phyloP scores from a whole-genome alignment of 1,284 basidiomycete species.

The Rhodotorula sp. region DNA sequence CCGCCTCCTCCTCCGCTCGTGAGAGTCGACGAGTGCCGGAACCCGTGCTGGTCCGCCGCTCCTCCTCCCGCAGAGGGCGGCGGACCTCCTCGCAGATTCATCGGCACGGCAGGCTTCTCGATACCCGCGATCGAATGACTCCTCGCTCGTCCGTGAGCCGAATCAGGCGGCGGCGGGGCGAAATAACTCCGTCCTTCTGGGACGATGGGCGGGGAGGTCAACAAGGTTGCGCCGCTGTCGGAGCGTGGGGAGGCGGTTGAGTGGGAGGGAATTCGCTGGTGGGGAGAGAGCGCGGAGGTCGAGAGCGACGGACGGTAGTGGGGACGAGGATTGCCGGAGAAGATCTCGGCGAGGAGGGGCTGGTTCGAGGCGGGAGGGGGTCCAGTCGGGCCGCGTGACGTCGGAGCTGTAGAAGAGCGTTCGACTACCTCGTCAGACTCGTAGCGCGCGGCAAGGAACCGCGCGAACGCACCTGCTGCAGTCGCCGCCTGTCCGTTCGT shows the following conservation, averaged over 20 bases:
- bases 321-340: constrained; percentile 34
- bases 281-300: constrained; percentile 4
- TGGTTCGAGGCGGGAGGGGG: constrained; percentile 20
- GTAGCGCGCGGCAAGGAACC: not conserved
- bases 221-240: not conserved
- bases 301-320: constrained; percentile 30
- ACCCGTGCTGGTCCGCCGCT: constrained; percentile 33
- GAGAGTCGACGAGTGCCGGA: constrained; percentile 18
- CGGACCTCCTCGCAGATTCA: not conserved
- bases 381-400: not conserved
- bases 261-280: constrained; percentile 21
- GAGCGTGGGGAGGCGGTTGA: not conserved
- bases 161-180: constrained; percentile 15
- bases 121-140: constrained; percentile 21
- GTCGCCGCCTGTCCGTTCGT: constrained; percentile 2
- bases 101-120: constrained; percentile 2
- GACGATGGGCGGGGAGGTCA: constrained; percentile 6
- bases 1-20: not conserved
- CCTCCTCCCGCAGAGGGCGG: not conserved
- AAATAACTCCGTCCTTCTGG: constrained; percentile 29
- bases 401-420: not conserved
- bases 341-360: constrained; percentile 41
- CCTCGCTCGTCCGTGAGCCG: constrained; percentile 14
- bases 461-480: constrained; percentile 3
- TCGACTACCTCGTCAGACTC: not conserved